Conservation (phyloP, 2,329 filamentous ascomycete species). For the Cladosporium sp. region DNA sequence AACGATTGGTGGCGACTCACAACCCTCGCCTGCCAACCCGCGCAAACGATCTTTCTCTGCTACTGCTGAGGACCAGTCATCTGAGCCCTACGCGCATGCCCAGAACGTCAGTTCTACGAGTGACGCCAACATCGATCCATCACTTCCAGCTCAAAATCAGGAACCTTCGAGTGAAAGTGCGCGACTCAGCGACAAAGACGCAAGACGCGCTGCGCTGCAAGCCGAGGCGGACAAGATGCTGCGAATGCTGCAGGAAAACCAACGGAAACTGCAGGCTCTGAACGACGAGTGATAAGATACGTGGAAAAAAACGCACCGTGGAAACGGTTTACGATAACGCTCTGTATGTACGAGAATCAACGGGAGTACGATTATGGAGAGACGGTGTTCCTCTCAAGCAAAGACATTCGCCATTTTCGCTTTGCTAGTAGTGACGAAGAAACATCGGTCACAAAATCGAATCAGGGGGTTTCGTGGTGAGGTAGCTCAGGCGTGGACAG, state of each 20-base stretch:
- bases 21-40: slow-evolving; percentile 28
- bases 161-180: slow-evolving; percentile 17
- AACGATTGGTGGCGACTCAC: slow-evolving; percentile 8
- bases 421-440: not conserved
- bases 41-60: slow-evolving; percentile 69
- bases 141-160: slow-evolving; percentile 37
- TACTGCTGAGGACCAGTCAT: not conserved
- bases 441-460: not conserved
- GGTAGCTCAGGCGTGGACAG: not conserved
- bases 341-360: slow-evolving; percentile 13
- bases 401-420: not conserved
- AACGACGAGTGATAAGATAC: not conserved
- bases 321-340: slow-evolving; percentile 1
- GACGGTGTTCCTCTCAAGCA: not conserved
- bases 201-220: slow-evolving; percentile 65
- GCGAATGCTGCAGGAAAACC: slow-evolving; percentile 69
- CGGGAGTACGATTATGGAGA: slow-evolving; percentile 4
- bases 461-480: not conserved
- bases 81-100: slow-evolving; percentile 25
- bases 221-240: slow-evolving; percentile 76
- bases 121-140: slow-evolving; percentile 33
- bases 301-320: not conserved
- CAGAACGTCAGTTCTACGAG: slow-evolving; percentile 24
- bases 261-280: slow-evolving; percentile 63
- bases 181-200: slow-evolving; percentile 48